These are phyloP conservation scores for Deinandra increscens DNA, from an alignment of 129 eudicot genomes.

Conservation along the genomic window DNA sequence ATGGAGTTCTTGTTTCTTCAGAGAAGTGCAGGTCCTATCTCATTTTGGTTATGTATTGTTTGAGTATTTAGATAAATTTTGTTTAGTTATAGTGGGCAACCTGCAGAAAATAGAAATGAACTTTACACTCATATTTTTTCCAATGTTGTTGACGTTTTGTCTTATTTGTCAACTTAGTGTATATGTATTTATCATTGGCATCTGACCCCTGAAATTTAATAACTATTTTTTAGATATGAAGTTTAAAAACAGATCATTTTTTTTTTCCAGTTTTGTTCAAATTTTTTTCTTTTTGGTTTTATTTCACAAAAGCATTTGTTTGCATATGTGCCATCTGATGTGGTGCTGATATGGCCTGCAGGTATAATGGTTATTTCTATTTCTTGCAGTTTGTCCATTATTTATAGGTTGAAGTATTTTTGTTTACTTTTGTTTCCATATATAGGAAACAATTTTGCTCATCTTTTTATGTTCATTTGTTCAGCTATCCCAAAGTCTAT, in stretches of 20 bases:
- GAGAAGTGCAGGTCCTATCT: conserved; percentile 87
- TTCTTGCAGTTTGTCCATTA: not conserved
- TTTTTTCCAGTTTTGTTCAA: not conserved
- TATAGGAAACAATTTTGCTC: conserved; percentile 5
- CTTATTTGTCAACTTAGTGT: not conserved
- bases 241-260: not conserved
- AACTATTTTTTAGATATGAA: not conserved
- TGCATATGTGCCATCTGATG: not conserved
- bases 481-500: conserved; percentile 82
- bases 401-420: not conserved
- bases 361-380: not conserved
- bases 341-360: not conserved
- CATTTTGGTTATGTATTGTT: not conserved
- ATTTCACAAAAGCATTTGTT: not conserved
- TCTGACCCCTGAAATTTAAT: not conserved
- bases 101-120: not conserved
- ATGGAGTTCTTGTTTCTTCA: conserved; percentile 76
- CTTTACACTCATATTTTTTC: not conserved
- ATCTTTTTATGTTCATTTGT: conserved; percentile 21
- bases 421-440: conserved; percentile 3
- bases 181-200: conserved; percentile 2
- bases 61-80: not conserved
- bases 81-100: not conserved
- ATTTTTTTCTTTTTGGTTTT: not conserved
- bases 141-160: not conserved